These are phyloP conservation scores for Saturnispora saitoi DNA, from an alignment of 805 yeast genomes.

Conservation along the genomic window DNA sequence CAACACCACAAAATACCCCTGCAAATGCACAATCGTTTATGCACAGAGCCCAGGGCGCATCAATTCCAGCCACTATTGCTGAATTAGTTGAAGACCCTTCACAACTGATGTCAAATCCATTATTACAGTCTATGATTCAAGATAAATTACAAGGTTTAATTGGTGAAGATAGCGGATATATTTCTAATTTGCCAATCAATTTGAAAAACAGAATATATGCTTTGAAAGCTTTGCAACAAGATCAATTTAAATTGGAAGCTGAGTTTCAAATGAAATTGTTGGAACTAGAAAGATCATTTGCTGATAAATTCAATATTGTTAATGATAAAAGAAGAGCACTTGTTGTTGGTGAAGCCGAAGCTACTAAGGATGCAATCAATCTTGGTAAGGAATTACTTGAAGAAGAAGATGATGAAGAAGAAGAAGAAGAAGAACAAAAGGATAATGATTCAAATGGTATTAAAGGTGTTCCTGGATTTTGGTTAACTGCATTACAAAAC, in stretches of 20 bases:
- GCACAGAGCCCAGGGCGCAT: constrained; percentile 44
- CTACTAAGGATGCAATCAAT: constrained; percentile 61
- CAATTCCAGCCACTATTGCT: constrained; percentile 59
- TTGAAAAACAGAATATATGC: constrained; percentile 76
- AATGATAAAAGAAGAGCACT: constrained; percentile 65
- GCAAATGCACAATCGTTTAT: constrained; percentile 73
- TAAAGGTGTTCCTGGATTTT: constrained; percentile 82
- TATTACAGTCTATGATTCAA: constrained; percentile 77
- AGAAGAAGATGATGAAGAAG: constrained; percentile 36
- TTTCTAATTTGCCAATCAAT: constrained; percentile 60
- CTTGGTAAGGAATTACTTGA: constrained; percentile 31
- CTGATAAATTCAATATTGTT: constrained; percentile 64
- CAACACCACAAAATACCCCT: constrained; percentile 98
- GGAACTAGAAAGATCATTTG: constrained; percentile 75
- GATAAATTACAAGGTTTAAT: constrained; percentile 78
- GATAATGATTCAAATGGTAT: constrained; percentile 24
- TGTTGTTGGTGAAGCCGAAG: constrained; percentile 65
- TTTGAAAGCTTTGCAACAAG: constrained; percentile 70
- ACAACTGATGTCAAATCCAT: constrained; percentile 56
- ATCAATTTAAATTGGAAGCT: constrained; percentile 76
- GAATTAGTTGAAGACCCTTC: constrained; percentile 48
- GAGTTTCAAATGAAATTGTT: constrained; percentile 86
- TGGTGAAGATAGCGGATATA: constrained; percentile 82
- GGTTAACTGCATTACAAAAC: constrained; percentile 94
- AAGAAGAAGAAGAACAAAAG: constrained; percentile 33